Conservation (phyloP, 148 eudicot genomes). For the Cornus suecica region DNA sequence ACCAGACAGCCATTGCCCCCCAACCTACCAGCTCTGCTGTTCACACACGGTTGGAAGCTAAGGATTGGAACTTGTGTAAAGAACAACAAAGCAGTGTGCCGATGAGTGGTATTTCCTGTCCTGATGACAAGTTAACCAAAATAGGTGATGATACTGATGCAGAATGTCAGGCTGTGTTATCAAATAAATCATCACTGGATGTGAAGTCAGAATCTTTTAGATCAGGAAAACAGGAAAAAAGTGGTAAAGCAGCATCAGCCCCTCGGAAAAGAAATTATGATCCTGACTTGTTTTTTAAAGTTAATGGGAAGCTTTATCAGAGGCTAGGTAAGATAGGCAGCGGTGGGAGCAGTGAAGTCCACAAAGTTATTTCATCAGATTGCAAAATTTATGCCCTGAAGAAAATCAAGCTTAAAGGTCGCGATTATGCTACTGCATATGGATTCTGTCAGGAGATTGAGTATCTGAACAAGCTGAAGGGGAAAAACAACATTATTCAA, state of each 20-base stretch:
- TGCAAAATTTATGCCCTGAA: constrained; percentile 90
- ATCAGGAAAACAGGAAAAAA: constrained; percentile 58
- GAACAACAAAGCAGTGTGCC: constrained; percentile 24
- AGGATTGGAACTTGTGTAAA: constrained; percentile 22
- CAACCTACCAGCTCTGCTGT: constrained; percentile 33
- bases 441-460: constrained; percentile 97
- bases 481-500: constrained; percentile 85
- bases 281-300: constrained; percentile 90
- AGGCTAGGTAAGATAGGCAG: constrained; percentile 99
- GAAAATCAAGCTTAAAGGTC: constrained; percentile 95
- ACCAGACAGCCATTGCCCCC: constrained; percentile 27
- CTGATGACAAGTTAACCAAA: constrained; percentile 28
- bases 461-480: constrained; percentile 80
- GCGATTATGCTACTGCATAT: constrained; percentile 89
- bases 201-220: constrained; percentile 51
- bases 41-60: constrained; percentile 26
- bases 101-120: constrained; percentile 20
- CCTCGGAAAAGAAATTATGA: constrained; percentile 69
- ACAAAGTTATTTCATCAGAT: constrained; percentile 94
- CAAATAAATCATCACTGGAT: constrained; percentile 35
- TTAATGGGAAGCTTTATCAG: constrained; percentile 91
- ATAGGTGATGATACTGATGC: constrained; percentile 29
- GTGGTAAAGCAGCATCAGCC: constrained; percentile 36
- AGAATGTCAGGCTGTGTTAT: constrained; percentile 34
- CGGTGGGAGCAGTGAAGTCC: constrained; percentile 99